These are phyloP conservation scores for Colletotrichum cereale DNA, from an alignment of 2,329 filamentous ascomycete genomes.

Conservation along the genomic window DNA sequence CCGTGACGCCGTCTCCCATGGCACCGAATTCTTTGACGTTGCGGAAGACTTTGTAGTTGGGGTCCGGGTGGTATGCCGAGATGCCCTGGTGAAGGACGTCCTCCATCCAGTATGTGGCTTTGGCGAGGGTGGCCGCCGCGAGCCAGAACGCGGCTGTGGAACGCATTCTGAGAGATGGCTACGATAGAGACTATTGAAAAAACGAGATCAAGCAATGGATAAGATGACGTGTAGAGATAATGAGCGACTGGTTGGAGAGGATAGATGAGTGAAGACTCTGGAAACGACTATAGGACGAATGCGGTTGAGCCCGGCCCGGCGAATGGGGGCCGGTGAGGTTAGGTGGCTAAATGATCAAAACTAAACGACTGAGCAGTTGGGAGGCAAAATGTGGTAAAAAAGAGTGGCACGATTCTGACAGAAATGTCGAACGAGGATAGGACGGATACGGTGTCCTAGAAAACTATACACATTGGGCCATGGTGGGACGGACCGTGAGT, in stretches of 20 bases:
- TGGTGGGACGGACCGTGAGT: background rate
- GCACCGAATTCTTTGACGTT: conserved; percentile 62
- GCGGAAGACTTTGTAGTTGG: conserved; percentile 59
- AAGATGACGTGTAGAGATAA: background rate
- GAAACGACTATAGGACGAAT: background rate
- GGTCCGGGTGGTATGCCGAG: conserved; percentile 59
- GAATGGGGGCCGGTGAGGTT: background rate
- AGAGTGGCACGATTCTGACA: conserved; percentile 14
- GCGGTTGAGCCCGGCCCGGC: background rate
- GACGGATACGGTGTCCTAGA: background rate
- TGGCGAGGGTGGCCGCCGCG: conserved; percentile 39
- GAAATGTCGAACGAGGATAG: background rate
- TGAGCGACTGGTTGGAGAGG: background rate
- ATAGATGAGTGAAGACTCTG: background rate
- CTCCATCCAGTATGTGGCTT: conserved; percentile 56
- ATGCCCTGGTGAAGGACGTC: conserved; percentile 60
- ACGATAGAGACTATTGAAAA: background rate
- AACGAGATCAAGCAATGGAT: background rate
- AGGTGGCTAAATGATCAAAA: background rate
- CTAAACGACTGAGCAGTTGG: background rate
- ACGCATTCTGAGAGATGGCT: conserved; percentile 23
- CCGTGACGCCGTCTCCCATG: conserved; percentile 52
- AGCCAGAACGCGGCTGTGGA: conserved; percentile 34
- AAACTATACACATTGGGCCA: conserved; percentile 15
- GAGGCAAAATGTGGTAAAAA: background rate